These are phyloP conservation scores for Chlorella sp. DNA, from an alignment of 139 green algal genomes.

Conservation along the genomic window DNA sequence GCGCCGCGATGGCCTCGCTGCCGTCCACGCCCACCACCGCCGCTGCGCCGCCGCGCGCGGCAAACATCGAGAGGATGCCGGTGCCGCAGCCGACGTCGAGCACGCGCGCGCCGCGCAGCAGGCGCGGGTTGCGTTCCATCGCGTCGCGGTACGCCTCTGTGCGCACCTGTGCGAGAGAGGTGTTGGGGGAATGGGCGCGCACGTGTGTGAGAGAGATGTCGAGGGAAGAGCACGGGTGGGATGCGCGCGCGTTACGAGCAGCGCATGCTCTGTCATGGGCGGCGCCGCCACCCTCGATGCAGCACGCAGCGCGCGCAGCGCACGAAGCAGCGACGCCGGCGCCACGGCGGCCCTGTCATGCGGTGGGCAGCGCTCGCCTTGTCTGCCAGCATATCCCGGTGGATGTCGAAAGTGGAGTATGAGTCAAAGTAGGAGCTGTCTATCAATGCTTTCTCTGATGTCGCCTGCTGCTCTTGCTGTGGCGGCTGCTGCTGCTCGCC, in stretches of 20 bases:
- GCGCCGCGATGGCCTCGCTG: slow-evolving; percentile 60
- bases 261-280: no score
- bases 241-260: no score
- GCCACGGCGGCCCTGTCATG: not conserved
- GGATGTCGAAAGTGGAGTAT: slow-evolving; percentile 91
- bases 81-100: slow-evolving; percentile 96
- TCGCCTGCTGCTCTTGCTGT: no score
- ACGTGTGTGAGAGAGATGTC: no score
- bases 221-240: no score
- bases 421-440: slow-evolving; percentile 89
- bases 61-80: slow-evolving; percentile 94
- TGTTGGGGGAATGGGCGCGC: not conserved
- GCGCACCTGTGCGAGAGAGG: slow-evolving; percentile 52
- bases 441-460: no score
- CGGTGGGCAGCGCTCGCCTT: slow-evolving; percentile 47
- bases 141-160: slow-evolving; percentile 83
- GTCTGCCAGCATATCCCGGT: slow-evolving; percentile 89
- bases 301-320: no score
- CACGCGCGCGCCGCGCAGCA: slow-evolving; percentile 73
- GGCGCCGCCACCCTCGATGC: no score
- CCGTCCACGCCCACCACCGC: slow-evolving; percentile 72
- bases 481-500: slow-evolving; percentile 1
- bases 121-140: slow-evolving; percentile 74
- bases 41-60: slow-evolving; percentile 73
- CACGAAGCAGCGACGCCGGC: no score